These are phyloP conservation scores for Phyllosticta paracitricarpa DNA, from an alignment of 2,329 filamentous ascomycete species.

Conservation along the genomic window DNA sequence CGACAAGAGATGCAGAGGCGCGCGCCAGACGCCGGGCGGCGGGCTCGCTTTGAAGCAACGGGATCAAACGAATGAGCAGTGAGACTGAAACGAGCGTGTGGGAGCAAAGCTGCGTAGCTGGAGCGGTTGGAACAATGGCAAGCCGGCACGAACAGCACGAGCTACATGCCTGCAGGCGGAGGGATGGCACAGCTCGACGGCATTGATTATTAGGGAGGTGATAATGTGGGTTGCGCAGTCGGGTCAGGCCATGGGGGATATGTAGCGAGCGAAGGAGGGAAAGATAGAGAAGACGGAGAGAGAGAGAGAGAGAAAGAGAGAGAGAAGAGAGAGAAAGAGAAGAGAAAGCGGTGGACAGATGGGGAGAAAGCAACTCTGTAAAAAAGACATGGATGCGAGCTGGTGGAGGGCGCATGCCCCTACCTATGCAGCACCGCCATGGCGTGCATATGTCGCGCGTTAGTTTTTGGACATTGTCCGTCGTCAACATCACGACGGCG, in stretches of 20 bases:
- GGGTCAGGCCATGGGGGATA: not conserved
- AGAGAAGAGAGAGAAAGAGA: not conserved
- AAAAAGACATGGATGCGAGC: slow-evolving; percentile 11
- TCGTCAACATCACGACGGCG: slow-evolving; percentile 7
- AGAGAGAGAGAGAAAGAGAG: not conserved
- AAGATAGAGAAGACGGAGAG: slow-evolving; percentile 2
- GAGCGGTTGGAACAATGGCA: not conserved
- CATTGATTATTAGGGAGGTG: not conserved
- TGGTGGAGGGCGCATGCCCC: not conserved
- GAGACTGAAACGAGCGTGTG: slow-evolving; percentile 20
- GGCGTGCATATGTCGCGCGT: slow-evolving; percentile 8
- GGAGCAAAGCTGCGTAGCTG: slow-evolving; percentile 8
- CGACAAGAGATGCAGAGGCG: slow-evolving; percentile 13
- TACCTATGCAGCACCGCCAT: slow-evolving; percentile 5
- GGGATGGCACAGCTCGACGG: not conserved
- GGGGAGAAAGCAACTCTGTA: not conserved
- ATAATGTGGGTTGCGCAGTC: not conserved
- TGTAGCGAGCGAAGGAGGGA: not conserved
- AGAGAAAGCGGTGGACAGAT: not conserved
- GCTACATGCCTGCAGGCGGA: slow-evolving; percentile 11
- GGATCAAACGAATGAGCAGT: slow-evolving; percentile 21
- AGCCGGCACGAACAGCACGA: slow-evolving; percentile 1
- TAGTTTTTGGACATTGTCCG: not conserved
- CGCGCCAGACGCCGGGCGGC: slow-evolving; percentile 7
- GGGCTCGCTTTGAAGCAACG: slow-evolving; percentile 14